Evolutionary conservation across 345 rosid species (phyloP).

Genomic region (Melaleuca alternifolia): DNA sequence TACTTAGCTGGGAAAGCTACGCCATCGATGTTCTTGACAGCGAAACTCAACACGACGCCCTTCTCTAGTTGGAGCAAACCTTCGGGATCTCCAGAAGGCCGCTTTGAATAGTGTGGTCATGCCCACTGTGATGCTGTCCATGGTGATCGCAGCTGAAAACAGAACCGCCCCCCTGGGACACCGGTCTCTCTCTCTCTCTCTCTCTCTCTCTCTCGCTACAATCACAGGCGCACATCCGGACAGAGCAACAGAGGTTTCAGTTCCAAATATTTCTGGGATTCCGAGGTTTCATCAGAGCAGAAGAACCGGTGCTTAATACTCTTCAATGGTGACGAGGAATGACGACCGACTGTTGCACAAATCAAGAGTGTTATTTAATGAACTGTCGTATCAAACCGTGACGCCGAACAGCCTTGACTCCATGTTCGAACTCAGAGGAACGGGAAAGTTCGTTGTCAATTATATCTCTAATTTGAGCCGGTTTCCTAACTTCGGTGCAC

Average conservation of each 20-base stretch:
- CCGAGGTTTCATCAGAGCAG: background rate
- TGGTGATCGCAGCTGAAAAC: background rate
- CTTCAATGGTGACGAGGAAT: background rate
- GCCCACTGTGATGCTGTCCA: background rate
- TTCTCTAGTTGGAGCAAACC: constrained; percentile 38
- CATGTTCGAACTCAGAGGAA: background rate
- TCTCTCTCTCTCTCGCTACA: background rate
- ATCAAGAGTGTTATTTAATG: background rate
- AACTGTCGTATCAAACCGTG: background rate
- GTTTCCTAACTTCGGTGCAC: background rate
- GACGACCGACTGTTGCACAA: background rate
- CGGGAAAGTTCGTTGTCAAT: background rate
- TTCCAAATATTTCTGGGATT: background rate
- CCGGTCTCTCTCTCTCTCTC: background rate
- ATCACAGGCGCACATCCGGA: background rate
- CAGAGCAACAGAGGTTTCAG: background rate
- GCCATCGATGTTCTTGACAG: constrained; percentile 50
- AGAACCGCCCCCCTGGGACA: constrained; percentile 1
- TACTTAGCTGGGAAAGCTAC: constrained; percentile 40
- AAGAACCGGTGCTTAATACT: background rate
- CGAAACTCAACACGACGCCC: constrained; percentile 44
- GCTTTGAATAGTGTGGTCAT: constrained; percentile 2
- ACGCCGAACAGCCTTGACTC: background rate
- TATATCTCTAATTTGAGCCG: background rate
- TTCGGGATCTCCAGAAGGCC: constrained; percentile 57